Evolutionary conservation across 2,329 filamentous ascomycete genomes (phyloP).

Genomic region (Verruconis gallopava): DNA sequence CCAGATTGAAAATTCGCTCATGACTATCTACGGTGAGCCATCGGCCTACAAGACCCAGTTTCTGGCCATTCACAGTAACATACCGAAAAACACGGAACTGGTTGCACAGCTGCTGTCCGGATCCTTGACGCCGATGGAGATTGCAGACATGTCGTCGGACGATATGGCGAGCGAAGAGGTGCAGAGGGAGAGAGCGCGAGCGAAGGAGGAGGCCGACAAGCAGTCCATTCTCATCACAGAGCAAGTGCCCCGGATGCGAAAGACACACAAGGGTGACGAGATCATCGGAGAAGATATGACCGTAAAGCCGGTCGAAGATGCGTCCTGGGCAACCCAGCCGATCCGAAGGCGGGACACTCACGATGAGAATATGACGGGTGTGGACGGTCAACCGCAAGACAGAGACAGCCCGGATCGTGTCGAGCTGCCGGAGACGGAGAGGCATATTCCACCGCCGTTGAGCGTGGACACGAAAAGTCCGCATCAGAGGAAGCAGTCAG

Average conservation of each 20-base stretch:
- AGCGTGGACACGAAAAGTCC: slow-evolving; percentile 22
- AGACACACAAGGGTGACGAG: slow-evolving; percentile 93
- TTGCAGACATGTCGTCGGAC: slow-evolving; percentile 79
- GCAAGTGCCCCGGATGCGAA: slow-evolving; percentile 63
- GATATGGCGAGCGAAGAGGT: slow-evolving; percentile 88
- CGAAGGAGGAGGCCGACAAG: slow-evolving; percentile 67
- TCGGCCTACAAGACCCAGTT: slow-evolving; percentile 51
- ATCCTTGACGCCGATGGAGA: slow-evolving; percentile 55
- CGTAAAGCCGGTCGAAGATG: slow-evolving; percentile 12
- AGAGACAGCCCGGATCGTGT: slow-evolving; percentile 12
- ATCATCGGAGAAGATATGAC: slow-evolving; percentile 59
- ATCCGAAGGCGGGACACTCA: slow-evolving; percentile 5
- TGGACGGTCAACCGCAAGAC: slow-evolving; percentile 9
- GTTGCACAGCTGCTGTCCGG: slow-evolving; percentile 62
- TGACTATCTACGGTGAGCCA: slow-evolving; percentile 42
- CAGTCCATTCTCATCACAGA: slow-evolving; percentile 73
- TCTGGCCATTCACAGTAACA: slow-evolving; percentile 67
- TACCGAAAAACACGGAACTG: slow-evolving; percentile 77
- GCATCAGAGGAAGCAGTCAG: slow-evolving; percentile 21
- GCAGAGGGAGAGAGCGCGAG: slow-evolving; percentile 61
- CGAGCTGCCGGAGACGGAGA: slow-evolving; percentile 23
- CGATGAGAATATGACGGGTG: slow-evolving; percentile 9
- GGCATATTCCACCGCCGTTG: slow-evolving; percentile 16
- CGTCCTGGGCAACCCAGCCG: slow-evolving; percentile 12
- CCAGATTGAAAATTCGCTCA: slow-evolving; percentile 61